phyloP scores from a whole-genome alignment of 2,329 filamentous ascomycete genomes.

The Sporothrix pseudoabietina region DNA sequence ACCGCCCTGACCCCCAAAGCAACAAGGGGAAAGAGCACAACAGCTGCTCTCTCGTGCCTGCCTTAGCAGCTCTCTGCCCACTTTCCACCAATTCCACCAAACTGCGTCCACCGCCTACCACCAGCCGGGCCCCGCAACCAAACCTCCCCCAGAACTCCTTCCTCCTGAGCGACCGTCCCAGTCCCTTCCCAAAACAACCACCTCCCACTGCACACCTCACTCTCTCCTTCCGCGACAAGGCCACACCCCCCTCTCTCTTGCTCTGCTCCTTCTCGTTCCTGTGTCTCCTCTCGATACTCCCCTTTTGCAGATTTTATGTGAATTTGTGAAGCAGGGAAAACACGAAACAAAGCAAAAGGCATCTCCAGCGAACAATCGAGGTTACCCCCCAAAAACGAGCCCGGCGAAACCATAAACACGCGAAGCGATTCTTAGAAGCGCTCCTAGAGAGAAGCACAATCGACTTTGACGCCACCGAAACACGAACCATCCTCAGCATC shows the following conservation, averaged over 20 bases:
- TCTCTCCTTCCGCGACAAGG: constrained; percentile 16
- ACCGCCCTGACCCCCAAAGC: neutral
- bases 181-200: constrained; percentile 26
- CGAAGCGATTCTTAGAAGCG: neutral
- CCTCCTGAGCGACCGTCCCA: constrained; percentile 12
- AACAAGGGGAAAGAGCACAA: neutral
- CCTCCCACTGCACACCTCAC: neutral
- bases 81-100: neutral
- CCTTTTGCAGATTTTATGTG: constrained; percentile 9
- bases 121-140: neutral
- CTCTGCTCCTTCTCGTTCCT: neutral
- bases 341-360: neutral
- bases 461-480: neutral
- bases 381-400: neutral
- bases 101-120: neutral
- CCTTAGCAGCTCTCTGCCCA: constrained; percentile 17
- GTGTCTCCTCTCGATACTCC: neutral
- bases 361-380: neutral
- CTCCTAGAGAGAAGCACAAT: neutral
- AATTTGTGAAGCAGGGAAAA: neutral
- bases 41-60: neutral
- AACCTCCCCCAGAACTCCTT: constrained; percentile 8
- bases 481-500: neutral
- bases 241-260: neutral
- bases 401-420: neutral